These are phyloP conservation scores for Pterulicium gracile DNA, from an alignment of 1,284 basidiomycete species.

Conservation along the genomic window DNA sequence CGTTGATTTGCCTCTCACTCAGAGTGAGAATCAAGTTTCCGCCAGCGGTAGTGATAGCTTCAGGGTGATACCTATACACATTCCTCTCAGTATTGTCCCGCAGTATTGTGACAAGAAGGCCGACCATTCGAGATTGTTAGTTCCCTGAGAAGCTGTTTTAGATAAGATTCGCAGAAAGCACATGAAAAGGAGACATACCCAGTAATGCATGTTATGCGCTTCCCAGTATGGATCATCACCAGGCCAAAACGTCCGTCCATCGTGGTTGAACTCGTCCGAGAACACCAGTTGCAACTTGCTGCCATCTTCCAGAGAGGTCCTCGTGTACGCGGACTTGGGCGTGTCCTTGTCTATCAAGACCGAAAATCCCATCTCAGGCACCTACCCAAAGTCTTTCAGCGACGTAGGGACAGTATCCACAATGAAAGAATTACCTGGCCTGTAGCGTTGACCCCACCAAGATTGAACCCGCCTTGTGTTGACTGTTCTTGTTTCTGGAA, in stretches of 20 bases:
- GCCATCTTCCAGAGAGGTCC: slow-evolving; percentile 38
- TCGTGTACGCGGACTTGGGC: slow-evolving; percentile 39
- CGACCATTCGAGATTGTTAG: slow-evolving; percentile 51
- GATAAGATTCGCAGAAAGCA: too few species aligned
- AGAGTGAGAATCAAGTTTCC: slow-evolving; percentile 47
- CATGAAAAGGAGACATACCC: not conserved
- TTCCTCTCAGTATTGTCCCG: slow-evolving; percentile 8
- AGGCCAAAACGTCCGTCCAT: slow-evolving; percentile 51
- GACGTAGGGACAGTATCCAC: too few species aligned
- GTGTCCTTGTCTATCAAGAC: slow-evolving; percentile 60
- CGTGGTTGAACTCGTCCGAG: slow-evolving; percentile 69
- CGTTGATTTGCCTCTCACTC: slow-evolving; percentile 30
- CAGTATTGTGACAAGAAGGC: slow-evolving; percentile 6
- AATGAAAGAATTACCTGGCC: too few species aligned
- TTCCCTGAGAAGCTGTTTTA: slow-evolving; percentile 11
- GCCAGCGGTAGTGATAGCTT: slow-evolving; percentile 37
- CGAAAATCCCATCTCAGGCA: slow-evolving; percentile 43
- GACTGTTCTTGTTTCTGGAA: slow-evolving; percentile 25
- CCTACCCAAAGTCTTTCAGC: slow-evolving; percentile 20
- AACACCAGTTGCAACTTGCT: slow-evolving; percentile 34
- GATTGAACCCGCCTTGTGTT: slow-evolving; percentile 41
- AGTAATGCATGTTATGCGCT: slow-evolving; percentile 28
- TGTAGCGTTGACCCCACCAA: slow-evolving; percentile 64
- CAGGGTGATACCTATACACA: slow-evolving; percentile 32
- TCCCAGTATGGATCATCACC: slow-evolving; percentile 47